phyloP scores from a whole-genome alignment of 441 rosid genomes.

The Euphorbia schlechtendalii region DNA sequence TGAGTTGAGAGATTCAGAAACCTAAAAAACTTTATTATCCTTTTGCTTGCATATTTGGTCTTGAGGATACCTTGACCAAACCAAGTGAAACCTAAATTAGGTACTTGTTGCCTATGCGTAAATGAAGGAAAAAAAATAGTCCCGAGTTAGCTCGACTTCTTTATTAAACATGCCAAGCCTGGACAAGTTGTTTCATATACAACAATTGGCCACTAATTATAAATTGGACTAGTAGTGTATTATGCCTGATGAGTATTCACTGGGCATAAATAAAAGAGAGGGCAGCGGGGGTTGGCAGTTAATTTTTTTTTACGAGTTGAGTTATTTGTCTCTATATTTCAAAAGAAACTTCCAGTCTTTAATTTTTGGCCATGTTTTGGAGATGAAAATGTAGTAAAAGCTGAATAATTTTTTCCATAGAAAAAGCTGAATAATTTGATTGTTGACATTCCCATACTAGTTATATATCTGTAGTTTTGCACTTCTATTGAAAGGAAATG shows the following conservation, averaged over 20 bases:
- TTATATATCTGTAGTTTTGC: conserved; percentile 32
- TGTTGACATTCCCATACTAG: conserved; percentile 27
- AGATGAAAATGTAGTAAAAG: background rate
- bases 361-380: background rate
- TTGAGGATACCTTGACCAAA: background rate
- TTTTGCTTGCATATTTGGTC: background rate
- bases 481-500: too few species aligned
- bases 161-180: too few species aligned
- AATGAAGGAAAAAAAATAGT: too few species aligned
- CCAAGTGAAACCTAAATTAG: background rate
- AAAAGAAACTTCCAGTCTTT: too few species aligned
- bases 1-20: background rate
- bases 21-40: background rate
- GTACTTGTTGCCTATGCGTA: background rate
- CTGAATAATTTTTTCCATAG: background rate
- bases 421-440: conserved; percentile 1
- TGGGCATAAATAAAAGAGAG: too few species aligned
- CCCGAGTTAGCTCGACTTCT: too few species aligned
- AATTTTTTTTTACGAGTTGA: background rate
- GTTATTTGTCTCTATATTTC: background rate
- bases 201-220: too few species aligned
- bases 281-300: too few species aligned
- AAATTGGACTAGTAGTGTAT: background rate
- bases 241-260: background rate
- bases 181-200: too few species aligned